Base-by-base conservation (phyloP, 768 basidiomycete genomes). In the Boletus barrowsii region DNA sequence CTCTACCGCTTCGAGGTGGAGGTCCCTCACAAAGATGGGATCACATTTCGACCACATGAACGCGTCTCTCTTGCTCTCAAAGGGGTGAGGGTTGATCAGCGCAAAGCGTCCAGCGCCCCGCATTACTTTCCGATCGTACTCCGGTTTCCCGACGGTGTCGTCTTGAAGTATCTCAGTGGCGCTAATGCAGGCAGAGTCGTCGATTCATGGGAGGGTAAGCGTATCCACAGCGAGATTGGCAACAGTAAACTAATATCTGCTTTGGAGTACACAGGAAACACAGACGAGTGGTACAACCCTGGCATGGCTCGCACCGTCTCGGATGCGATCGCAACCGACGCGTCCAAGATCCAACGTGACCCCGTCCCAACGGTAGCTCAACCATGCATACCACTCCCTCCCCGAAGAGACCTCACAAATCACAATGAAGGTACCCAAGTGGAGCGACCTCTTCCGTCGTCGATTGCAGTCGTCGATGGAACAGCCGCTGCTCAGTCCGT, bases 61-160 rank as follows among this genome's bases (percentile, higher is more conserved):
- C 68, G 68, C 39, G 59, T 86, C 24, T 65, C 65, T n/a, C 49
- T 86, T n/a, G 73, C 78, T 17, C 72, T 84, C 18, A 76, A 73
- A 53, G 81, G 80, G 2, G 71, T 71, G 24, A 55, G 53, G 26
- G 54, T 82, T 20, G 68, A 69, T 36, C 68, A 43, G 37, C 68
- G 66, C 47, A 36, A 51, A 24, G 62, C 62, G 18, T 62, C 60
- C 29, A 71, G 66, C 39, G 60, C 67, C 11, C 59, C 65, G 6
- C 69, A 65, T 47, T 70, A 56, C 22, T 62, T 79, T n/a, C 73
- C 77, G 30, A 64, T 82, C 52, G 56, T 61, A 18, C 65, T 85
- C 53, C 57, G 65, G 30, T 84, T 75, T 56, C 60, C 66, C 4
- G 65, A 74, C 5, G 82, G 82, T 17, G 74, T 76, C 22, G 51